Evolutionary conservation across 495 filamentous ascomycete genomes (phyloP).

Genomic region (Recurvomyces mirabilis): DNA sequence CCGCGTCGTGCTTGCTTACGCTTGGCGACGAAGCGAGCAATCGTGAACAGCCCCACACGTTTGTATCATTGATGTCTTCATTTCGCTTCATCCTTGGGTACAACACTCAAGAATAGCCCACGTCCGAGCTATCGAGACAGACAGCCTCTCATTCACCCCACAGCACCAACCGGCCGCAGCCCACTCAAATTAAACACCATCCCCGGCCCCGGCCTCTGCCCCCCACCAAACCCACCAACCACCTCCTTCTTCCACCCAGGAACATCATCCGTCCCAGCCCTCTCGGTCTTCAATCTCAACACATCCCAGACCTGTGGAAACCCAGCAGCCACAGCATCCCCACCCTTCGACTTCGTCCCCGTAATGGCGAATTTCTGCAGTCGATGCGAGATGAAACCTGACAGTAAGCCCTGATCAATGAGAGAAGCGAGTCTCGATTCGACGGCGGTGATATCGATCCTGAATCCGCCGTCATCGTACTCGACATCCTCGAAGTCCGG

Average conservation of each 20-base stretch:
- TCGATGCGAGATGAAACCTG: slow-evolving; percentile 72
- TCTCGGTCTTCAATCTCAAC: slow-evolving; percentile 33
- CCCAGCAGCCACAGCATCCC: slow-evolving; percentile 44
- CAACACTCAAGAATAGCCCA: no score
- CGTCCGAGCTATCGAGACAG: no score
- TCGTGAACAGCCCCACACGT: no score
- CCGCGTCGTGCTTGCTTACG: no score
- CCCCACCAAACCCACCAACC: slow-evolving; percentile 3
- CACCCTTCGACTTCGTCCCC: slow-evolving; percentile 49
- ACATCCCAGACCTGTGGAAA: slow-evolving; percentile 53
- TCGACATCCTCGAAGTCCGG: slow-evolving; percentile 33
- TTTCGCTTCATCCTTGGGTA: no score
- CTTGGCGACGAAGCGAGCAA: no score
- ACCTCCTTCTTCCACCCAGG: slow-evolving; percentile 24
- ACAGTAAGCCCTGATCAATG: slow-evolving; percentile 70
- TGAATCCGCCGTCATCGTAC: slow-evolving; percentile 40
- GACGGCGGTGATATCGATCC: slow-evolving; percentile 37
- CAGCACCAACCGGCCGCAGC: slow-evolving; percentile 39
- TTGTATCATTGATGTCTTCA: no score
- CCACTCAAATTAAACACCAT: slow-evolving; percentile 44
- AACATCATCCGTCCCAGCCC: slow-evolving; percentile 29
- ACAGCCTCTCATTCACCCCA: no score
- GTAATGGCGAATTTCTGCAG: slow-evolving; percentile 69
- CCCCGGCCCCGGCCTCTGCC: slow-evolving; percentile 26
- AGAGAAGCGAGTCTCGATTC: slow-evolving; percentile 68